Base-by-base conservation (phyloP, 2,329 filamentous ascomycete species). In the Colletotrichum liriopes region DNA sequence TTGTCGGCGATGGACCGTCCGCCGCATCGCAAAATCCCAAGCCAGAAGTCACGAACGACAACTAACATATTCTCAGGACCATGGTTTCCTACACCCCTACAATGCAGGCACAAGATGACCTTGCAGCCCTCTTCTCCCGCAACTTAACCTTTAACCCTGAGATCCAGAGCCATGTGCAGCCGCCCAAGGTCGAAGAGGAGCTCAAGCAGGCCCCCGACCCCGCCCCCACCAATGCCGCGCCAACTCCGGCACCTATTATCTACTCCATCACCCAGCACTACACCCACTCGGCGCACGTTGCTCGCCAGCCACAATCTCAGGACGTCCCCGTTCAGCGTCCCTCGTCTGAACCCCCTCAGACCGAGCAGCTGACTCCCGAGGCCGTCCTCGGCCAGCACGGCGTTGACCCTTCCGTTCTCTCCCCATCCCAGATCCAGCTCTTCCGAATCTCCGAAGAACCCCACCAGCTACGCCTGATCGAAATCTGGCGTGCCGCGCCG, bases 221-320 rank as follows among this genome's bases (percentile, higher is more conserved):
- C 52, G 16, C 54, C 75, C 29, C 62, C 65, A 23, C 80, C 79
- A 72, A 80, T 72, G 73, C 78, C 77, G 73, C 77, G 52, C 77
- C 79, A 41, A 74, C 76, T 74, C 75, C 75, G 26, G 81, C 78
- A 68, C 84, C 82, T 59, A 92, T 94, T 74, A 86, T 89, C 74
- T 97, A 96, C 84, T 91, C 88, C 71, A 90, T 93, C 76, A 93
- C 93, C 12, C 92, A 94, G 78, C 94, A 97, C 81, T 97, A 97
- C 81, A 92, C 93, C 75, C 94, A 95, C 79, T 94, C 94, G 11
- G 86, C 92, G 55, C 94, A 97, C 79, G 79, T 92, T 73, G 85
- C 79, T 59, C 81, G 83, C 26, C 84, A 86, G 65, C 80, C 82
- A 26, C 73, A 77, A 68, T 72, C 76, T 79, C 74, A 77, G 39